Percentiles rank a stretch among this genome's conserved stretches.
Evolutionary conservation across 805 yeast genomes (phyloP).

Genomic region (Isabelozyma pseudorhagii): DNA sequence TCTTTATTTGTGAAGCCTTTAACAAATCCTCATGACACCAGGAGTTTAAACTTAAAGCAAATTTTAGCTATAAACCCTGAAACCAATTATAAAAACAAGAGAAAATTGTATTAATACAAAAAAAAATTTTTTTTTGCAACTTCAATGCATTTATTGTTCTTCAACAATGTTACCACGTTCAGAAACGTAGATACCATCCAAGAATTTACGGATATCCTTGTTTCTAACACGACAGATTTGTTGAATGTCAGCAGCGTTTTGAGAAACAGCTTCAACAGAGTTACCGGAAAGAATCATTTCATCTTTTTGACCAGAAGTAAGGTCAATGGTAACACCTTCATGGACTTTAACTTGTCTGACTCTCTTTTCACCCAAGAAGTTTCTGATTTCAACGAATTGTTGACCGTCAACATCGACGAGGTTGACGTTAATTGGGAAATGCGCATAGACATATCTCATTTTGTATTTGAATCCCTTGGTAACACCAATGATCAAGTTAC

Average conservation of each 20-base stretch:
- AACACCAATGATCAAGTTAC: constrained; percentile 97
- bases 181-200: constrained; percentile 99
- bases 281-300: constrained; percentile 91
- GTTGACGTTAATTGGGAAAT: constrained; percentile 99
- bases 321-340: constrained; percentile 85
- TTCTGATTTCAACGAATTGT: constrained; percentile 90
- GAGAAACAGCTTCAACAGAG: constrained; percentile 97
- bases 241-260: constrained; percentile 97
- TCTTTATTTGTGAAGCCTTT: constrained; percentile 41
- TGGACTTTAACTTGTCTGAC: constrained; percentile 83
- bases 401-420: constrained; percentile 74
- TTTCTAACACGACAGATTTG: constrained; percentile 98
- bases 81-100: constrained; percentile 6
- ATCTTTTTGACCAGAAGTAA: constrained; percentile 85
- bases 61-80: constrained; percentile 27
- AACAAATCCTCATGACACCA: constrained; percentile 27
- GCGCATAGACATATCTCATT: constrained; percentile 99
- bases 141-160: constrained; percentile 37
- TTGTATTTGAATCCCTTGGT: constrained; percentile 99
- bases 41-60: constrained; percentile 14
- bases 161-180: constrained; percentile 86
- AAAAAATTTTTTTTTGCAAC: constrained; percentile 1
- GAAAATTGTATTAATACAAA: constrained; percentile 20
- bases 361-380: constrained; percentile 99
- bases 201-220: constrained; percentile 99